Conservation (phyloP, 1,284 basidiomycete species). For the Chiua sp. region DNA sequence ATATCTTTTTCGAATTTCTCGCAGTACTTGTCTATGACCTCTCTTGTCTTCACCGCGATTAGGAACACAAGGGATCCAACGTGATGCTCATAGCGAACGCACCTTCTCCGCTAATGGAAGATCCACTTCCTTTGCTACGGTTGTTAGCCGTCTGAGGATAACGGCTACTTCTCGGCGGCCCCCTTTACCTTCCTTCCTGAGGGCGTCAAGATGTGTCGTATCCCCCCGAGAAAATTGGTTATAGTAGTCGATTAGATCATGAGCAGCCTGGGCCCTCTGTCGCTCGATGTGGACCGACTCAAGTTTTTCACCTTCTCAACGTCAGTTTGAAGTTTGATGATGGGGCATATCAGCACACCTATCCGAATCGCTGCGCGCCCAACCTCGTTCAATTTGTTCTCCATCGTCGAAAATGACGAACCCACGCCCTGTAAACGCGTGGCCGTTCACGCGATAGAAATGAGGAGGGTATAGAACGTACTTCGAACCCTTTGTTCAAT, state of each 20-base stretch:
- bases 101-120: slow-evolving; percentile 83
- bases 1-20: slow-evolving; percentile 99
- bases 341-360: slow-evolving; percentile 52
- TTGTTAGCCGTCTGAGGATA: slow-evolving; percentile 86
- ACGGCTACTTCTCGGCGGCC: slow-evolving; percentile 91
- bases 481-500: slow-evolving; percentile 93
- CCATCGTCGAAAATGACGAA: slow-evolving; percentile 84
- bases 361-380: slow-evolving; percentile 95
- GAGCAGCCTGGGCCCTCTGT: slow-evolving; percentile 92
- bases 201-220: slow-evolving; percentile 74
- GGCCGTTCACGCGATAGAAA: slow-evolving; percentile 6
- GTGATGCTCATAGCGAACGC: slow-evolving; percentile 15
- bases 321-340: slow-evolving; percentile 16
- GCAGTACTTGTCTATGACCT: slow-evolving; percentile 94
- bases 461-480: slow-evolving; percentile 37
- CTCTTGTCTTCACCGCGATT: slow-evolving; percentile 65
- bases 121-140: slow-evolving; percentile 93
- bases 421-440: slow-evolving; percentile 67
- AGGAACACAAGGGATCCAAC: background rate
- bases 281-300: slow-evolving; percentile 94
- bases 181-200: slow-evolving; percentile 87
- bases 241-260: slow-evolving; percentile 95
- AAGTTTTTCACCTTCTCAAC: slow-evolving; percentile 83
- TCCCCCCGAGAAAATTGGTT: slow-evolving; percentile 92
- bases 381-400: slow-evolving; percentile 91